Percentiles rank a stretch among this genome's conserved stretches.
Evolutionary conservation across 129 eudicot species (phyloP).

Genomic region (Tagetes patula): DNA sequence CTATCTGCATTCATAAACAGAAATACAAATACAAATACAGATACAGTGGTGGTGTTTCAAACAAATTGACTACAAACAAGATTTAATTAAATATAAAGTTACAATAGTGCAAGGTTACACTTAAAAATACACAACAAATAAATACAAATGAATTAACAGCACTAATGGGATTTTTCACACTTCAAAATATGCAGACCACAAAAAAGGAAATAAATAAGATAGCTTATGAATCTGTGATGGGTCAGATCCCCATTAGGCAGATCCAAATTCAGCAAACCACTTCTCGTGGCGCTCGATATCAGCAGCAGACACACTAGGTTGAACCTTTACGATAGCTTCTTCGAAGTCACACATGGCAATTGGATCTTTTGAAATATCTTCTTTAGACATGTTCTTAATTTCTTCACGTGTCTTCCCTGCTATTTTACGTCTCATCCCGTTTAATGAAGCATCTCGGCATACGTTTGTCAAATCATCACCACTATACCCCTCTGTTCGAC

Average conservation of each 20-base stretch:
- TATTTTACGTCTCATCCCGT: constrained; percentile 84
- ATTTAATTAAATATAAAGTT: constrained; percentile 4
- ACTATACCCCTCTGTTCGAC: constrained; percentile 83
- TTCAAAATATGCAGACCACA: background rate
- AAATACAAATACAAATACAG: background rate
- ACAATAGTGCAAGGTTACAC: constrained; percentile 4
- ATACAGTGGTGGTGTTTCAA: background rate
- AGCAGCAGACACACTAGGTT: constrained; percentile 75
- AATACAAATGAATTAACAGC: background rate
- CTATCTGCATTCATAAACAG: background rate
- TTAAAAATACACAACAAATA: background rate
- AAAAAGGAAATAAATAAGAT: background rate
- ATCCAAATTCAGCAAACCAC: constrained; percentile 85
- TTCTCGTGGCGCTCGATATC: constrained; percentile 84
- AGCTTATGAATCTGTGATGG: background rate
- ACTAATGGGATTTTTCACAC: constrained; percentile 3
- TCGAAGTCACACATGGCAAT: constrained; percentile 89
- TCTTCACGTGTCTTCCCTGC: constrained; percentile 79
- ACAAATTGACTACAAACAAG: background rate
- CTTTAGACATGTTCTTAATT: constrained; percentile 91
- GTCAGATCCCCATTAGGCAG: constrained; percentile 41
- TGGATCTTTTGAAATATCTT: constrained; percentile 79
- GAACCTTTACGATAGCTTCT: constrained; percentile 78
- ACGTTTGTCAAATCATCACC: constrained; percentile 91
- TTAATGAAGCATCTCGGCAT: constrained; percentile 81